phyloP scores from a whole-genome alignment of 2,329 filamentous ascomycete genomes.

The Fusarium devonianum region DNA sequence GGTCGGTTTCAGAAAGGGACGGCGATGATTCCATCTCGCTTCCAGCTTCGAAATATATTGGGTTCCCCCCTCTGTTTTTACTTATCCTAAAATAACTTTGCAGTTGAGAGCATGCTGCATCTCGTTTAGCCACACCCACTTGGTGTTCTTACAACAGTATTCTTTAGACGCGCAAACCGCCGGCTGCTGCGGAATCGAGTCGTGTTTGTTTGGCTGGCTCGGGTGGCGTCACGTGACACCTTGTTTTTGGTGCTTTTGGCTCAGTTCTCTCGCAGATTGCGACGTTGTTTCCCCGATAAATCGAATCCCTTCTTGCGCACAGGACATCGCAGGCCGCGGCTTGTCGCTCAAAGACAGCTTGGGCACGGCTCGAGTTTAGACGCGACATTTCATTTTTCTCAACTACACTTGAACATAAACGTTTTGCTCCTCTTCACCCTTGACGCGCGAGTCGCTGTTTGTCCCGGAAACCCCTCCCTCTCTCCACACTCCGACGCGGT shows the following conservation, averaged over 20 bases:
- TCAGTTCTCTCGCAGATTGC: conserved; percentile 39
- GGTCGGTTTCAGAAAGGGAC: neutral
- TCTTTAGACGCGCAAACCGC: conserved; percentile 5
- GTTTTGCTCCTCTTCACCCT: conserved; percentile 6
- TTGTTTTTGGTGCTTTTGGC: conserved; percentile 35
- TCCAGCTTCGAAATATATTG: conserved; percentile 12
- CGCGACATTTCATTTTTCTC: conserved; percentile 28
- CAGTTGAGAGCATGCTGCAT: conserved; percentile 2
- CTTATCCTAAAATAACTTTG: conserved; percentile 1
- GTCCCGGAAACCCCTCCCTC: conserved; percentile 41
- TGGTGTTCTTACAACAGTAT: neutral
- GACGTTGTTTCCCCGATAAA: conserved; percentile 40
- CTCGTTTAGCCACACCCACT: neutral
- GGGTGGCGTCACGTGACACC: conserved; percentile 34
- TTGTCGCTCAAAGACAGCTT: conserved; percentile 43
- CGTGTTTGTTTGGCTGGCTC: conserved; percentile 32
- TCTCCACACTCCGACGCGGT: conserved; percentile 37
- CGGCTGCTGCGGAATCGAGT: conserved; percentile 9
- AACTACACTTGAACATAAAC: neutral
- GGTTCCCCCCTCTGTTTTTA: neutral
- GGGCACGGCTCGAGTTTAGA: conserved; percentile 36
- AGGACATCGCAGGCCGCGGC: conserved; percentile 43
- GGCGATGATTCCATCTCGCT: conserved; percentile 7
- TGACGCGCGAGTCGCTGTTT: conserved; percentile 29
- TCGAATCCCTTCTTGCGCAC: conserved; percentile 39